phyloP scores from a whole-genome alignment of 176 grass and related monocot species.

The Tuctoria greenei region DNA sequence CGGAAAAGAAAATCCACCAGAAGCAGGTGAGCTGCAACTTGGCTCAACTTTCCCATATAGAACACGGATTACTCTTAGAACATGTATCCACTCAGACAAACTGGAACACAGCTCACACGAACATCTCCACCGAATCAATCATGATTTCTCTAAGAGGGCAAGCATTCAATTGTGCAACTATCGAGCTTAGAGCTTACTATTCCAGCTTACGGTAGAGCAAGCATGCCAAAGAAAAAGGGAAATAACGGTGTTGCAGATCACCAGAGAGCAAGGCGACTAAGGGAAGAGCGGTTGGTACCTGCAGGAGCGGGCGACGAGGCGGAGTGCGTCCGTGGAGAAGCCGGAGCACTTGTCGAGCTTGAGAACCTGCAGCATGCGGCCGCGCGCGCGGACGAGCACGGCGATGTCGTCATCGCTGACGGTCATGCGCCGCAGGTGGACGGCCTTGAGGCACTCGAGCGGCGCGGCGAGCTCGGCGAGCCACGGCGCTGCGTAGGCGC shows the following conservation, averaged over 20 bases:
- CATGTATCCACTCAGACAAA: background rate
- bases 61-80: too few relatives aligned
- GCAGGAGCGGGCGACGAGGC: constrained; percentile 69
- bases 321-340: constrained; percentile 77
- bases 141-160: background rate
- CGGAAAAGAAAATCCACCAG: constrained; percentile 4
- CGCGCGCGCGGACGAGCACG: constrained; percentile 54
- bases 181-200: background rate
- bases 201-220: background rate
- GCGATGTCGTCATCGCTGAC: constrained; percentile 61
- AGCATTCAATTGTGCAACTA: background rate
- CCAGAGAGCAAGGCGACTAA: background rate
- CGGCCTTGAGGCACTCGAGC: constrained; percentile 80
- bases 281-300: constrained; percentile 31
- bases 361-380: constrained; percentile 62
- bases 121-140: constrained; percentile 31
- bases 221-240: background rate
- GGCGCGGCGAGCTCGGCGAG: constrained; percentile 48
- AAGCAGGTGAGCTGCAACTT: background rate
- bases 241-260: background rate
- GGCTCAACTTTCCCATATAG: background rate
- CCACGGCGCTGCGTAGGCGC: constrained; percentile 69
- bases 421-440: constrained; percentile 78
- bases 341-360: constrained; percentile 87
- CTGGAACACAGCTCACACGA: background rate